phyloP scores from a whole-genome alignment of 768 basidiomycete species.

The Boletus rex-veris region DNA sequence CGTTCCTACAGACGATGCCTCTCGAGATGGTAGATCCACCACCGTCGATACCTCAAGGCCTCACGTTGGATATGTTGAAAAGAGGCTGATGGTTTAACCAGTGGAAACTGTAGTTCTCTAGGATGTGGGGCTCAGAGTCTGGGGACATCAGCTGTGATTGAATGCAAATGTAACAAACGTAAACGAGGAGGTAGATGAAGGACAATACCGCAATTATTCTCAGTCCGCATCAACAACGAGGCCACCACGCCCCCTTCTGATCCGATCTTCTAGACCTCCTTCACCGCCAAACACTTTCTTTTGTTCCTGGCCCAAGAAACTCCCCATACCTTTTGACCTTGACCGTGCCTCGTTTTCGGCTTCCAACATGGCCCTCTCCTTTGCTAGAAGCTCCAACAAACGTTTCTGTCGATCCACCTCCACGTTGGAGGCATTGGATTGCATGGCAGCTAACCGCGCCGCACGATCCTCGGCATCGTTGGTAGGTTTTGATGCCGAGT shows the following conservation, averaged over 20 bases:
- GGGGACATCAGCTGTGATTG: background rate
- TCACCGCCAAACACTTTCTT: conserved; percentile 79
- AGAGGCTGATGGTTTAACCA: background rate
- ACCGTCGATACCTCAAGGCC: background rate
- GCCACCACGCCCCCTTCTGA: conserved; percentile 66
- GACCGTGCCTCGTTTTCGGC: conserved; percentile 64
- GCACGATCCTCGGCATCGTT: conserved; percentile 55
- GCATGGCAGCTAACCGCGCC: conserved; percentile 90
- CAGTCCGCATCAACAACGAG: conserved; percentile 55
- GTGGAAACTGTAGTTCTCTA: too few species aligned
- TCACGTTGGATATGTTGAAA: background rate
- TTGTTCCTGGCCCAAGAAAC: conserved; percentile 79
- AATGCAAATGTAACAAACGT: conserved; percentile 6
- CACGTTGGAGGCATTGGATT: conserved; percentile 64
- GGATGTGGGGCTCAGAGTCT: background rate
- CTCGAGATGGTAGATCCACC: background rate
- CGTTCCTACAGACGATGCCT: background rate
- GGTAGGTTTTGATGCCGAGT: conserved; percentile 11
- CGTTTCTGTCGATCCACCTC: conserved; percentile 68
- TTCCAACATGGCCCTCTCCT: conserved; percentile 76
- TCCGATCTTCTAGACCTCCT: conserved; percentile 76
- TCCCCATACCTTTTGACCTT: conserved; percentile 75
- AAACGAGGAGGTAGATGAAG: background rate
- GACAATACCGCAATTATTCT: conserved; percentile 7
- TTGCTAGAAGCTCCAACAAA: conserved; percentile 61